Evolutionary conservation across 169 alveolate genomes (phyloP).

Genomic region (Babesia bigemina): DNA sequence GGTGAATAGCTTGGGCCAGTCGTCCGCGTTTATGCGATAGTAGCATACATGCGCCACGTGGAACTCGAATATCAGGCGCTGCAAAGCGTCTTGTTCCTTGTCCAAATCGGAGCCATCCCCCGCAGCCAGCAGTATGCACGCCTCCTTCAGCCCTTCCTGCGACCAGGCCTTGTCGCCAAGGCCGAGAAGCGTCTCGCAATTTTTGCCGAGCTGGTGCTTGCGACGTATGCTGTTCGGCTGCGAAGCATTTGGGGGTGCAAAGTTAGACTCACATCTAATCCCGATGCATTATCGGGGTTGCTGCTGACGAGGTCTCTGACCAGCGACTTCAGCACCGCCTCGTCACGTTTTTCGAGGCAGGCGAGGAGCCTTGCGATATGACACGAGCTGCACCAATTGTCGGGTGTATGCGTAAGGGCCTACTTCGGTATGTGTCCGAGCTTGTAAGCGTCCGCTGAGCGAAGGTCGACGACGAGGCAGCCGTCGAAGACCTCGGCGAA

Average conservation of each 20-base stretch:
- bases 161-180: conserved; percentile 9
- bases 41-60: conserved; percentile 59
- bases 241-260: no score
- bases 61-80: conserved; percentile 37
- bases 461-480: conserved; percentile 46
- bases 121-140: conserved; percentile 41
- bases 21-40: conserved; percentile 62
- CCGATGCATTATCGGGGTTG: not conserved
- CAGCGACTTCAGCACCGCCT: conserved; percentile 1
- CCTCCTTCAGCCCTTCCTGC: conserved; percentile 19
- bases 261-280: conserved; percentile 1
- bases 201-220: conserved; percentile 20
- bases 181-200: conserved; percentile 12
- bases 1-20: conserved; percentile 64
- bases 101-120: conserved; percentile 60
- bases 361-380: conserved; percentile 36
- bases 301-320: conserved; percentile 9
- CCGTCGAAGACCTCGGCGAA: conserved; percentile 24
- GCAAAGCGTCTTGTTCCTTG: conserved; percentile 29
- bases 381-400: conserved; percentile 29
- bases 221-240: conserved; percentile 16
- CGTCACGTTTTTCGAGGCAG: conserved; percentile 17
- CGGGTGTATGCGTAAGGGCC: not conserved
- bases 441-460: conserved; percentile 60
- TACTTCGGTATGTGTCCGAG: conserved; percentile 55